Evolutionary conservation across 768 basidiomycete species (phyloP).

Genomic region (Tylopilus sp.): DNA sequence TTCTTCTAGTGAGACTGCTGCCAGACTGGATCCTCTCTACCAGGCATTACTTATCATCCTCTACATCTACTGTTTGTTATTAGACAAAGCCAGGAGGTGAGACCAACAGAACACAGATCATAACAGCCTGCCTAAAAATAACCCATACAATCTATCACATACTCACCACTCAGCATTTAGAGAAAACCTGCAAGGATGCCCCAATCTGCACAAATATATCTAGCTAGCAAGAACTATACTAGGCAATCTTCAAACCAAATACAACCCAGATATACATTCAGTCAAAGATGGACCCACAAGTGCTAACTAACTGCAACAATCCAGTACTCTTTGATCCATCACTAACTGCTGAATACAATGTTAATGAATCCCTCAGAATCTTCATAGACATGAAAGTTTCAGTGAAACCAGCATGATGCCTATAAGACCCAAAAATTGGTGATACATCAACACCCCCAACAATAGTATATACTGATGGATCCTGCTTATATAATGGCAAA

Average conservation of each 20-base stretch:
- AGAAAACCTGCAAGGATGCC: background rate
- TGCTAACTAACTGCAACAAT: fast-evolving
- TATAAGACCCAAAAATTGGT: background rate
- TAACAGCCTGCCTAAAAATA: background rate
- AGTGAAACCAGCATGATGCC: background rate
- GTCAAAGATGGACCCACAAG: background rate
- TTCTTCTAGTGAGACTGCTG: too few relatives aligned
- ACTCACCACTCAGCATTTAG: too few relatives aligned
- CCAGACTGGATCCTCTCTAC: too few relatives aligned
- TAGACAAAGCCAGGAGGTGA: too few relatives aligned
- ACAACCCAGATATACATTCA: background rate
- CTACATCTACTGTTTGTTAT: too few relatives aligned
- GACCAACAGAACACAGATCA: too few relatives aligned
- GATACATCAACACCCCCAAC: background rate
- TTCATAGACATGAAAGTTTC: background rate
- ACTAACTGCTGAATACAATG: background rate
- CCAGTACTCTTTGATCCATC: background rate
- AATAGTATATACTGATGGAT: too few relatives aligned
- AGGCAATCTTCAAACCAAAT: background rate
- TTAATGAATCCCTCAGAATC: background rate
- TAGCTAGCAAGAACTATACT: background rate
- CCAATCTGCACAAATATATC: background rate
- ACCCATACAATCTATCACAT: too few relatives aligned
- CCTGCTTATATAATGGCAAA: background rate
- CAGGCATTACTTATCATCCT: too few relatives aligned